Percentiles rank a stretch among this genome's conserved stretches.
phyloP scores from a whole-genome alignment of 805 yeast species.

The Sporopachydermia quercuum region DNA sequence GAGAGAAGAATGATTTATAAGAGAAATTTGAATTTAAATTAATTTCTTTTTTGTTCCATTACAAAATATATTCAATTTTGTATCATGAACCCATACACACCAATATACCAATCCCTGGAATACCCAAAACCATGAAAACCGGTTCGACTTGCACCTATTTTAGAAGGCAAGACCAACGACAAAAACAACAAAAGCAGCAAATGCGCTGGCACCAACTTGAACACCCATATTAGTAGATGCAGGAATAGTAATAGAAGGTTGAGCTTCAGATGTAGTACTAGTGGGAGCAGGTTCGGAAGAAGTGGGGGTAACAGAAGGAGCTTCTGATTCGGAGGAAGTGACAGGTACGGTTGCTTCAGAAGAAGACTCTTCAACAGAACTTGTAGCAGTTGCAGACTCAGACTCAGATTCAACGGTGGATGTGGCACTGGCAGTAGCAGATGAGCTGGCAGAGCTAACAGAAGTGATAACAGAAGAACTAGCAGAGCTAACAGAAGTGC shows the following conservation, averaged over 20 bases:
- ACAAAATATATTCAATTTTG: too few relatives aligned
- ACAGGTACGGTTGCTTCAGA: not conserved
- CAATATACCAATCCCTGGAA: too few relatives aligned
- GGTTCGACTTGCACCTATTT: too few relatives aligned
- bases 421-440: constrained; percentile 1
- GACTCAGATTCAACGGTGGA: constrained; percentile 1
- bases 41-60: too few relatives aligned
- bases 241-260: not conserved
- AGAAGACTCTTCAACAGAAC: not conserved
- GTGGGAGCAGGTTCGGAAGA: not conserved
- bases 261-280: not conserved
- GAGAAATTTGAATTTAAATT: too few relatives aligned
- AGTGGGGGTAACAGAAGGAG: not conserved
- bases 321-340: not conserved
- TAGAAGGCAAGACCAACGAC: constrained; percentile 1
- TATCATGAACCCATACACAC: too few relatives aligned
- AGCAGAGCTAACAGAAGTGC: not conserved
- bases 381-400: not conserved
- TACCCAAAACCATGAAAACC: too few relatives aligned
- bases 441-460: constrained; percentile 2
- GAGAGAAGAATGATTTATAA: too few relatives aligned
- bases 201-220: not conserved
- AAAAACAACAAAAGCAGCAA: not conserved
- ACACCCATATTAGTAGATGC: not conserved
- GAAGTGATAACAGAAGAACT: not conserved